Percentiles rank a stretch among this genome's conserved stretches.
Conservation (phyloP, 495 filamentous ascomycete genomes). For the Trichoderma virens region DNA sequence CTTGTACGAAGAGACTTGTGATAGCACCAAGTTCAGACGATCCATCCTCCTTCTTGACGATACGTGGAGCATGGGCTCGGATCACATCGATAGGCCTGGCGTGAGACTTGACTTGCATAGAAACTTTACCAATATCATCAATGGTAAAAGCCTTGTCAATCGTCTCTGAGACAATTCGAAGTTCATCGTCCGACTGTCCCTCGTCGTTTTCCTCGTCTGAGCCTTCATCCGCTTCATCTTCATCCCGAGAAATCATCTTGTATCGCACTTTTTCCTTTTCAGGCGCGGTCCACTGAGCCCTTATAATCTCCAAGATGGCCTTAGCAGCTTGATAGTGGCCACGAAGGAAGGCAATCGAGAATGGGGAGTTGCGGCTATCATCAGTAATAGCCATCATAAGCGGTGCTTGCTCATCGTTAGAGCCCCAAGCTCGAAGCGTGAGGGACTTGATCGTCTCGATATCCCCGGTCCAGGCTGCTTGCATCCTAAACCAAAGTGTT, state of each 20-base stretch:
- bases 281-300: slow-evolving; percentile 53
- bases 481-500: slow-evolving; percentile 38
- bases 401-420: slow-evolving; percentile 42
- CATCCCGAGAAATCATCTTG: slow-evolving; percentile 31
- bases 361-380: slow-evolving; percentile 35
- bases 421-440: slow-evolving; percentile 36
- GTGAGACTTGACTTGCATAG: slow-evolving; percentile 53
- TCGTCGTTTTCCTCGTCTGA: slow-evolving; percentile 22
- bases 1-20: slow-evolving; percentile 22
- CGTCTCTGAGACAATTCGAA: slow-evolving; percentile 40
- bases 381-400: slow-evolving; percentile 55
- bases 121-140: slow-evolving; percentile 59
- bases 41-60: slow-evolving; percentile 14
- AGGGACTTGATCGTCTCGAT: slow-evolving; percentile 46
- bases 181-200: slow-evolving; percentile 27
- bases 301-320: slow-evolving; percentile 56
- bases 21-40: neutral
- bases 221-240: slow-evolving; percentile 22
- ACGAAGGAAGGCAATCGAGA: slow-evolving; percentile 56
- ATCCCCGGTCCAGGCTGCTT: slow-evolving; percentile 64
- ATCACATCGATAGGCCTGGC: slow-evolving; percentile 40
- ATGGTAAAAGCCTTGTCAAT: slow-evolving; percentile 59
- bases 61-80: slow-evolving; percentile 17
- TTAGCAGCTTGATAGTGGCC: slow-evolving; percentile 54
- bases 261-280: slow-evolving; percentile 39